phyloP scores from a whole-genome alignment of 2,329 filamentous ascomycete species.

The Fusarium annulatum region DNA sequence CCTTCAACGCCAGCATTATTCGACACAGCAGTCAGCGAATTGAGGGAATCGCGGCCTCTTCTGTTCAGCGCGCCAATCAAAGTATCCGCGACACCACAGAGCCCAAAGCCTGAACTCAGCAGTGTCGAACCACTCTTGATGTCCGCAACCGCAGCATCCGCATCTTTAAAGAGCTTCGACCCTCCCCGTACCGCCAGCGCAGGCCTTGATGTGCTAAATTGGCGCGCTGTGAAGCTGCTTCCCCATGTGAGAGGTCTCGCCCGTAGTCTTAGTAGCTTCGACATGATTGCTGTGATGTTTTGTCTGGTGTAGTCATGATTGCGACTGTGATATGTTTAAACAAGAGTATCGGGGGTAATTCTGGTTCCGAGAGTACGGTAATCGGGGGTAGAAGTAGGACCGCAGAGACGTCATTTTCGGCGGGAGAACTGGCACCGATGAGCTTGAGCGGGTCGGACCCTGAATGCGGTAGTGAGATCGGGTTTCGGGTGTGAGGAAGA shows the following conservation, averaged over 20 bases:
- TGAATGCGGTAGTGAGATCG: not conserved
- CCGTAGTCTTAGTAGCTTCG: conserved; percentile 19
- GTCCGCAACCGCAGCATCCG: conserved; percentile 76
- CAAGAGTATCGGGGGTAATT: conserved; percentile 21
- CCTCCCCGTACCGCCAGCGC: conserved; percentile 15
- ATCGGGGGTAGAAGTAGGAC: conserved; percentile 28
- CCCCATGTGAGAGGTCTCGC: conserved; percentile 33
- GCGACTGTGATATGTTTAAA: conserved; percentile 36
- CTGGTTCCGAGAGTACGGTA: conserved; percentile 13
- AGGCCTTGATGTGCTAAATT: conserved; percentile 36
- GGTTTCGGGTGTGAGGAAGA: not conserved
- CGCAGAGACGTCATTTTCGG: conserved; percentile 36
- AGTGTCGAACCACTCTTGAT: conserved; percentile 76
- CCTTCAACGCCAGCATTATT: conserved; percentile 82
- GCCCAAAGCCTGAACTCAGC: conserved; percentile 83
- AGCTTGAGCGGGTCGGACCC: conserved; percentile 10
- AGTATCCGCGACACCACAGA: conserved; percentile 82
- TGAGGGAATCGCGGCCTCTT: conserved; percentile 68
- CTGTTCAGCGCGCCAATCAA: conserved; percentile 75
- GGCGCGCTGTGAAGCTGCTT: conserved; percentile 37
- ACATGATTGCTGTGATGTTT: conserved; percentile 22
- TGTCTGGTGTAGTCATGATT: conserved; percentile 7
- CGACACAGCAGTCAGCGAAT: conserved; percentile 79
- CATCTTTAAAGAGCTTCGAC: conserved; percentile 64
- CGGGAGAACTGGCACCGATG: conserved; percentile 29